Conservation (phyloP, 2,329 filamentous ascomycete genomes). For the Aspergillus candidus region DNA sequence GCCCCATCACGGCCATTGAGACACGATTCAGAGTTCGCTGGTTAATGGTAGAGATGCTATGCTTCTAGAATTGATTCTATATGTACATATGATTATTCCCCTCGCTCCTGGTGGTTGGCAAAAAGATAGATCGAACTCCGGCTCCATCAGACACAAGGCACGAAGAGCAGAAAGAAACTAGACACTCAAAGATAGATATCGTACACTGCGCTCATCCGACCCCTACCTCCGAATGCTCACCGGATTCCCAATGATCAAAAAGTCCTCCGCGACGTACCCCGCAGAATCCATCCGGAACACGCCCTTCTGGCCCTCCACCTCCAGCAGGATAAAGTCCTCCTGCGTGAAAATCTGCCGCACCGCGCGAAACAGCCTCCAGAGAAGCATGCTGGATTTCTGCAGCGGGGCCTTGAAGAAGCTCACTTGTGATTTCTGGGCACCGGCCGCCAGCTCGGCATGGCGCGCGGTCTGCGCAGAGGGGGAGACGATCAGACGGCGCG, state of each 20-base stretch:
- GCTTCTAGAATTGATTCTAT: background rate
- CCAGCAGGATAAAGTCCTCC: conserved; percentile 36
- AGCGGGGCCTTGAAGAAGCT: conserved; percentile 31
- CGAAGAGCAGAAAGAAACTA: conserved; percentile 6
- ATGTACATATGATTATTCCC: conserved; percentile 6
- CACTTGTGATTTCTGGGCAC: conserved; percentile 7
- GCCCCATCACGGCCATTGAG: conserved; percentile 12
- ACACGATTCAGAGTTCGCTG: background rate
- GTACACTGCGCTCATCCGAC: background rate
- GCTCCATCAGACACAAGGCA: background rate
- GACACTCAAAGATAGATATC: conserved; percentile 8
- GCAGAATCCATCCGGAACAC: conserved; percentile 34
- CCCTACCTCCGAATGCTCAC: conserved; percentile 11
- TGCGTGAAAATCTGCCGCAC: conserved; percentile 35
- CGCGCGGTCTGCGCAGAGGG: conserved; percentile 19
- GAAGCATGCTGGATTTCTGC: conserved; percentile 22
- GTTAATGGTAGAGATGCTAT: background rate
- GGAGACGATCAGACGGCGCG: conserved; percentile 27
- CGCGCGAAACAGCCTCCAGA: conserved; percentile 30
- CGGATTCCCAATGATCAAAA: conserved; percentile 29
- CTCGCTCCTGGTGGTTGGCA: too few relatives aligned
- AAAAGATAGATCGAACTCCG: too few relatives aligned
- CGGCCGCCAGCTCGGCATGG: conserved; percentile 12
- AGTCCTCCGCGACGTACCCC: conserved; percentile 31
- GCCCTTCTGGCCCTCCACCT: conserved; percentile 31